A percentile compares a stretch with the other conserved stretches of the same genome.
Conservation (phyloP, 2,329 filamentous ascomycete genomes). For the Phyllosticta citrichinensis region DNA sequence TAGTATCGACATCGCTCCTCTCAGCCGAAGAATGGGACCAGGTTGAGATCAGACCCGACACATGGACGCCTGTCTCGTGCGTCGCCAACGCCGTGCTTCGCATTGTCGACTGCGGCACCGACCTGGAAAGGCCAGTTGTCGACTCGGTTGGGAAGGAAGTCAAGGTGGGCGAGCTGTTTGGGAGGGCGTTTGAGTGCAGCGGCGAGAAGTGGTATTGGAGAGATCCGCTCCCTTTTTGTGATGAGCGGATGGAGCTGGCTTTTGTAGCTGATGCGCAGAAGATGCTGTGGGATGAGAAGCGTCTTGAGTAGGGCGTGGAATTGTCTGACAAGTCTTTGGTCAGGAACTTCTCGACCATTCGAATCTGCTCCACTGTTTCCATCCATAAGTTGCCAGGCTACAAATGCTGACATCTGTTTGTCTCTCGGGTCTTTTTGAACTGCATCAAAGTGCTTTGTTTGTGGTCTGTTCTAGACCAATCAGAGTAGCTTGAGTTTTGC, state of each 20-base stretch:
- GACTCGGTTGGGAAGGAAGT: not conserved
- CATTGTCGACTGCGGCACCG: conserved; percentile 20
- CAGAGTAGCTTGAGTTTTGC: too few species aligned
- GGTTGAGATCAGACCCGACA: conserved; percentile 22
- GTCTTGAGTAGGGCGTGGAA: too few species aligned
- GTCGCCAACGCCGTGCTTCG: conserved; percentile 21
- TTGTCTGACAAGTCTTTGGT: too few species aligned
- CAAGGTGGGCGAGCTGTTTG: not conserved
- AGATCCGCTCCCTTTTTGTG: not conserved
- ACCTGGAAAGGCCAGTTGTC: not conserved
- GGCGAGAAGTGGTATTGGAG: not conserved
- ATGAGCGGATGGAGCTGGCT: not conserved
- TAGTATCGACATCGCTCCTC: conserved; percentile 28
- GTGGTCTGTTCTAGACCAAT: too few species aligned
- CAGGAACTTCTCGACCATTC: too few species aligned
- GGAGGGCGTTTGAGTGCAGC: not conserved
- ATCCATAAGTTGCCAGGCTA: too few species aligned
- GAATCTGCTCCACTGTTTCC: too few species aligned
- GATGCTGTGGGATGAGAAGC: too few species aligned
- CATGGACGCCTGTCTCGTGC: conserved; percentile 24
- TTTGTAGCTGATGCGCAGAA: not conserved
- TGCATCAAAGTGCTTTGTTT: too few species aligned
- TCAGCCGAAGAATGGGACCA: conserved; percentile 22
- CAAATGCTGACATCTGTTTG: too few species aligned
- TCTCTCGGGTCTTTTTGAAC: too few species aligned